Evolutionary conservation across 2,329 filamentous ascomycete species (phyloP).

Genomic region (Colletotrichum navitas): DNA sequence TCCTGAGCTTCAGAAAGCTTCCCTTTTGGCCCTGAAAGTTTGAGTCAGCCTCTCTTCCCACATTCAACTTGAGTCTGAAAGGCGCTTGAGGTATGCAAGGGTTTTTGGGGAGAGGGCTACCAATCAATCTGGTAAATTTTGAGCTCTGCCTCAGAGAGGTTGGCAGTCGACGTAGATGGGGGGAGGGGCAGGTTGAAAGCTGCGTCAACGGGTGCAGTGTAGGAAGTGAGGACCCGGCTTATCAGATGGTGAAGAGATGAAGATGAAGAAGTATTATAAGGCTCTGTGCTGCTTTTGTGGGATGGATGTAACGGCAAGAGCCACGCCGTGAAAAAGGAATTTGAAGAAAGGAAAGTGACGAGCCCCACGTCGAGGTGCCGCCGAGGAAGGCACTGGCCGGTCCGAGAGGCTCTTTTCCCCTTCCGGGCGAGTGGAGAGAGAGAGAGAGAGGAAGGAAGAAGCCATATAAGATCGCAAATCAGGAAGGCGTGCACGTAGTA

Average conservation of each 20-base stretch:
- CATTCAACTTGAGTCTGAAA: neutral
- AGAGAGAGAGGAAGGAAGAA: neutral
- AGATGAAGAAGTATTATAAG: neutral
- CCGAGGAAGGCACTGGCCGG: constrained; percentile 1
- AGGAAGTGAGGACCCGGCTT: neutral
- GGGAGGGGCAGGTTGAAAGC: neutral
- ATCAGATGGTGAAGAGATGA: neutral
- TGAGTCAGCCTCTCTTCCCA: constrained; percentile 16
- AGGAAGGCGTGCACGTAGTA: constrained; percentile 5
- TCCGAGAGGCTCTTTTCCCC: neutral
- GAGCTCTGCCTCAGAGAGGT: constrained; percentile 17
- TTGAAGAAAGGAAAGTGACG: neutral
- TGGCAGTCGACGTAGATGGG: neutral
- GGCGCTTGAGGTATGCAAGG: constrained; percentile 18
- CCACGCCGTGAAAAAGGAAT: neutral
- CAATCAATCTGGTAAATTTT: neutral
- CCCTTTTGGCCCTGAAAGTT: neutral
- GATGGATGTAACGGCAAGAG: constrained; percentile 1
- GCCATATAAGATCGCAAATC: neutral
- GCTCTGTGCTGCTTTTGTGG: neutral
- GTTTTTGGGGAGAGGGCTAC: neutral
- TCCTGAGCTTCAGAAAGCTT: constrained; percentile 3
- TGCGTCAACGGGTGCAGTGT: constrained; percentile 3
- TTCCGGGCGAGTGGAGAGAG: neutral
- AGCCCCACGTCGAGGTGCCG: constrained; percentile 9